A percentile compares a stretch with the other conserved stretches of the same genome.
Conservation (phyloP, 495 filamentous ascomycete species). For the Xylaria telfairii region DNA sequence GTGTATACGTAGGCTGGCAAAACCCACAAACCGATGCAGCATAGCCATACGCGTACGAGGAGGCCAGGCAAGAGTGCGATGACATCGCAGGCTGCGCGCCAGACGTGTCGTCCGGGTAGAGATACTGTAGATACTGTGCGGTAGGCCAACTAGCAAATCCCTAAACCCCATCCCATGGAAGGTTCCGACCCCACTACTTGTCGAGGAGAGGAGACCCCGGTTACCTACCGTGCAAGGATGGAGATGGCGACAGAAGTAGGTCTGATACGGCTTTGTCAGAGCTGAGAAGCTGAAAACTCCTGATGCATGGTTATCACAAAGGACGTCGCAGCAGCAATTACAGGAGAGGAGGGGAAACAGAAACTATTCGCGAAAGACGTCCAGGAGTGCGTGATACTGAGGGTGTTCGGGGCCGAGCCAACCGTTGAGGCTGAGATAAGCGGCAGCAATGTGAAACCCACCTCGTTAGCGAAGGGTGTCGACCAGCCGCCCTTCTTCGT, state of each 20-base stretch:
- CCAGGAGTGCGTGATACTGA: neutral
- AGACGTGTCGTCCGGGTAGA: neutral
- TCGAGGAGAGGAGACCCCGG: constrained; percentile 14
- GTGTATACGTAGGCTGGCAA: neutral
- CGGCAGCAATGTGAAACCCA: constrained; percentile 17
- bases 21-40: constrained; percentile 3
- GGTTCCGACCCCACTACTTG: constrained; percentile 17
- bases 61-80: neutral
- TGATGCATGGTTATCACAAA: constrained; percentile 16
- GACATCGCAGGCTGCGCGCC: neutral
- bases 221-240: constrained; percentile 6
- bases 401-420: constrained; percentile 6
- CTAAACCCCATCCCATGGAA: constrained; percentile 17
- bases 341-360: neutral
- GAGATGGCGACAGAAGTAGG: neutral
- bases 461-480: constrained; percentile 3
- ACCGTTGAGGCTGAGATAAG: constrained; percentile 25
- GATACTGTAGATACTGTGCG: neutral
- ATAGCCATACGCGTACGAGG: constrained; percentile 2
- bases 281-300: constrained; percentile 22
- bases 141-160: constrained; percentile 1
- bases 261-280: constrained; percentile 19
- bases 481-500: neutral
- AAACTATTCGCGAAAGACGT: neutral
- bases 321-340: neutral